Conservation (phyloP, 768 basidiomycete species). For the Boletus subcaerulescens region DNA sequence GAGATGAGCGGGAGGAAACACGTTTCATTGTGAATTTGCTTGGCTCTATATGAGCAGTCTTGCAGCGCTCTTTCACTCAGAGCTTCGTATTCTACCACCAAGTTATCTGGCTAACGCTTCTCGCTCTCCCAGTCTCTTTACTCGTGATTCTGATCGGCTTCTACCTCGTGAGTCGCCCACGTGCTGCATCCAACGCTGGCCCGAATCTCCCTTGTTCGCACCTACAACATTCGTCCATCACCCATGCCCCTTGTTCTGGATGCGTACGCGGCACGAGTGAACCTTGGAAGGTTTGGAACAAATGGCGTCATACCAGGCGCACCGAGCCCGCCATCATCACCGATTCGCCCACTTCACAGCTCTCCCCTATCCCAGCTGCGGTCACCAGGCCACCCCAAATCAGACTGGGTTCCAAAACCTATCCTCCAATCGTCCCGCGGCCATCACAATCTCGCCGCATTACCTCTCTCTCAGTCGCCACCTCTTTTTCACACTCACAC, state of each 20-base stretch:
- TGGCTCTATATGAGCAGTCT: background rate
- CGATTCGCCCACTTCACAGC: background rate
- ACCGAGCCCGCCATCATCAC: background rate
- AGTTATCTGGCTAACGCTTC: slow-evolving; percentile 9
- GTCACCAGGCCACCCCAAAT: background rate
- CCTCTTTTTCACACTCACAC: slow-evolving; percentile 23
- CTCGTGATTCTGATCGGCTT: slow-evolving; percentile 25
- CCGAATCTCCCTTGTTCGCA: background rate
- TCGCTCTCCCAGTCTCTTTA: slow-evolving; percentile 20
- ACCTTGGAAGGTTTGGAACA: slow-evolving; percentile 19
- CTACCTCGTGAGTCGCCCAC: slow-evolving; percentile 23
- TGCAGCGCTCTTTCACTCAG: background rate
- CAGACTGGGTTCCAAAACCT: background rate
- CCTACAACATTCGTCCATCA: background rate
- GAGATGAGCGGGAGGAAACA: background rate
- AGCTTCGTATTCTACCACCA: background rate
- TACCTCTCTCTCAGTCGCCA: slow-evolving; percentile 20
- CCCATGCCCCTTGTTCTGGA: background rate
- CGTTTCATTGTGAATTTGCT: background rate
- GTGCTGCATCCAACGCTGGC: background rate
- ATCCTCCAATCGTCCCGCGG: background rate
- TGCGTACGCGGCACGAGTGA: slow-evolving; percentile 1
- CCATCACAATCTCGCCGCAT: slow-evolving; percentile 16
- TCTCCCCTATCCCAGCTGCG: background rate
- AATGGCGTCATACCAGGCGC: slow-evolving; percentile 3